Percentiles rank a stretch among this genome's conserved stretches.
phyloP scores from a whole-genome alignment of 169 alveolate species.

The Besnoitia besnoiti region DNA sequence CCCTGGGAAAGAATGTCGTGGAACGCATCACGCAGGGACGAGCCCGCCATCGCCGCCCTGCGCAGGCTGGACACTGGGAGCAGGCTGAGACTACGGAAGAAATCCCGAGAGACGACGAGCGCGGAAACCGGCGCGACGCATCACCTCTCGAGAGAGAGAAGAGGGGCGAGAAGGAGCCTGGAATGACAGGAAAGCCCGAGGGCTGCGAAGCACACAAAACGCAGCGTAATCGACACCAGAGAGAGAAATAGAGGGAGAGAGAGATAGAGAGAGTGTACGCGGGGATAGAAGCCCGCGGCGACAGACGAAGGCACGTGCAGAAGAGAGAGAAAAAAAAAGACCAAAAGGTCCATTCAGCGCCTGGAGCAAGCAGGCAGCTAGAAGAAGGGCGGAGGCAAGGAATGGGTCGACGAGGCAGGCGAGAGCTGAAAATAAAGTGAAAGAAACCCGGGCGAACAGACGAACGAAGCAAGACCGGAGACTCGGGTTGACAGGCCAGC shows the following conservation, averaged over 20 bases:
- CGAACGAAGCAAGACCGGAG: not conserved
- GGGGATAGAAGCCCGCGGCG: no score
- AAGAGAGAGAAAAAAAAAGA: no score
- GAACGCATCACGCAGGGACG: conserved; percentile 15
- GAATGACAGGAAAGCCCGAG: no score
- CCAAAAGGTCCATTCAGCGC: not conserved
- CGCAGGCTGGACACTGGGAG: no score
- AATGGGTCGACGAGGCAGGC: not conserved
- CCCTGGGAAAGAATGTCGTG: conserved; percentile 15
- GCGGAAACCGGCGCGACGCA: no score
- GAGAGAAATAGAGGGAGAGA: not conserved
- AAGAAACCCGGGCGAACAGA: not conserved
- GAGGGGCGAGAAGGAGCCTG: no score
- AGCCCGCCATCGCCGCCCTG: not conserved
- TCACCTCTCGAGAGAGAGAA: no score
- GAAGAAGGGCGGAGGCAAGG: not conserved
- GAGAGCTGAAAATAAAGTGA: not conserved
- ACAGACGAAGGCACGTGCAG: not conserved
- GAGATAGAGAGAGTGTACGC: not conserved
- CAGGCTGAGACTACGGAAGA: no score
- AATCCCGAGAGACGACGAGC: no score
- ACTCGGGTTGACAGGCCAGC: no score
- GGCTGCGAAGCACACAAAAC: no score
- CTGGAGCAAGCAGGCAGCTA: not conserved
- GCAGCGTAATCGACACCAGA: no score